These are phyloP conservation scores for Nicotiana tomentosiformis DNA, from an alignment of 257 asterid genomes.

Conservation along the genomic window DNA sequence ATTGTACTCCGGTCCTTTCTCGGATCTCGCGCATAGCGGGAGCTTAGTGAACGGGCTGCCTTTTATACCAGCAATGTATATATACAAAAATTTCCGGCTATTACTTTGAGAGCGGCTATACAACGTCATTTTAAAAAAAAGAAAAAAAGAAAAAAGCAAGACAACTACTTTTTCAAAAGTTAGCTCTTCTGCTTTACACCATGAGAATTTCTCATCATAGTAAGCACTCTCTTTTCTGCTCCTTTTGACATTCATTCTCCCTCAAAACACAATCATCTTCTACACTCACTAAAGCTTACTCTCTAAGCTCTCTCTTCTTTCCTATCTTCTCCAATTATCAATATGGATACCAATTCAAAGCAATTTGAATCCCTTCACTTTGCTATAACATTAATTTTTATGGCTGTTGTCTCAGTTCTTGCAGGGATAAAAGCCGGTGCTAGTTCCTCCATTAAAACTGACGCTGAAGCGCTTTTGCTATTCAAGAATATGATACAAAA, in stretches of 20 bases:
- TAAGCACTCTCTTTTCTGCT: slow-evolving; percentile 35
- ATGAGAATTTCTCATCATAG: slow-evolving; percentile 43
- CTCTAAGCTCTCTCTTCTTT: slow-evolving; percentile 7
- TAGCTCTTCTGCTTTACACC: slow-evolving; percentile 43
- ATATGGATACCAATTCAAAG: slow-evolving; percentile 31
- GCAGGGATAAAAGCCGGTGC: slow-evolving; percentile 11
- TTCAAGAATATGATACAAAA: slow-evolving; percentile 71
- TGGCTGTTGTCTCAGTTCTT: slow-evolving; percentile 8
- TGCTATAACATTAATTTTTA: slow-evolving; percentile 17
- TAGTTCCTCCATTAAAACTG: slow-evolving; percentile 41
- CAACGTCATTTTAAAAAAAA: too few relatives aligned
- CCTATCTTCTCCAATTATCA: not conserved
- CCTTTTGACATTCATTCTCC: slow-evolving; percentile 17
- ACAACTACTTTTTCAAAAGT: slow-evolving; percentile 50
- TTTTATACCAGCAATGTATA: too few relatives aligned
- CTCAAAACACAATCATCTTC: not conserved
- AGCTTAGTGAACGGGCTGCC: too few relatives aligned
- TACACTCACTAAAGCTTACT: slow-evolving; percentile 14
- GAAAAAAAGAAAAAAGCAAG: not conserved
- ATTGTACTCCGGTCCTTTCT: too few relatives aligned
- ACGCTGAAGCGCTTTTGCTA: slow-evolving; percentile 54
- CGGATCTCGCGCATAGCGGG: too few relatives aligned
- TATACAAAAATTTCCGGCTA: too few relatives aligned
- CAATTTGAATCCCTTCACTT: slow-evolving; percentile 16
- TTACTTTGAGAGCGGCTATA: too few relatives aligned